Evolutionary conservation across 2,329 filamentous ascomycete species (phyloP).

Genomic region (Pseudogymnoascus sp.): DNA sequence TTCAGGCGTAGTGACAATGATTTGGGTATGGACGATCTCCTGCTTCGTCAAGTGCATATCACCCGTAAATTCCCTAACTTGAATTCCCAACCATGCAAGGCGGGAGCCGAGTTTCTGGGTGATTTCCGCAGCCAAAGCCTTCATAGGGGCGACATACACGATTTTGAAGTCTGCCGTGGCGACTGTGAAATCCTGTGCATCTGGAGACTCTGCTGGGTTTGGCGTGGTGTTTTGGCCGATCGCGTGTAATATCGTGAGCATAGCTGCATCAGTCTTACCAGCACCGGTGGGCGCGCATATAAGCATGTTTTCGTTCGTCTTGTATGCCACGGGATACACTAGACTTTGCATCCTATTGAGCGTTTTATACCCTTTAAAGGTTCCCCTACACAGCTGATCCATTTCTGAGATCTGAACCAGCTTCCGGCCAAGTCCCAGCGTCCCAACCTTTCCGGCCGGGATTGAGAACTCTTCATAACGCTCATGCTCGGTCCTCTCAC

Average conservation of each 20-base stretch:
- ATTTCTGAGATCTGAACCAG: slow-evolving; percentile 73
- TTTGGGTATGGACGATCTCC: slow-evolving; percentile 92
- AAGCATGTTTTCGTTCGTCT: slow-evolving; percentile 95
- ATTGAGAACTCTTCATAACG: slow-evolving; percentile 85
- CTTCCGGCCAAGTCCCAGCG: slow-evolving; percentile 63
- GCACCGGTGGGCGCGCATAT: slow-evolving; percentile 97
- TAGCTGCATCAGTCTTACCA: slow-evolving; percentile 94
- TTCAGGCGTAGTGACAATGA: slow-evolving; percentile 96
- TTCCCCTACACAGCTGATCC: slow-evolving; percentile 83
- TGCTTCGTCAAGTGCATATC: slow-evolving; percentile 98
- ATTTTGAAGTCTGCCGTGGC: slow-evolving; percentile 89
- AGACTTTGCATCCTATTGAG: slow-evolving; percentile 98
- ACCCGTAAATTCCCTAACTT: slow-evolving; percentile 88
- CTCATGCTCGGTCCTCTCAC: slow-evolving; percentile 57
- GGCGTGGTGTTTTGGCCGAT: slow-evolving; percentile 80
- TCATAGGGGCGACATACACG: slow-evolving; percentile 98
- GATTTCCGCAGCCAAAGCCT: slow-evolving; percentile 91
- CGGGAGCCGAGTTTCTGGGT: slow-evolving; percentile 90
- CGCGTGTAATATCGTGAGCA: slow-evolving; percentile 90
- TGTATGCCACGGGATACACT: slow-evolving; percentile 91
- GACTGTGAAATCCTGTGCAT: slow-evolving; percentile 74
- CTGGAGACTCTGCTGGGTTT: slow-evolving; percentile 66
- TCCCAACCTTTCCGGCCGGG: slow-evolving; percentile 74
- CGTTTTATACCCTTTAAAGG: slow-evolving; percentile 87
- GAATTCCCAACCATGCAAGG: slow-evolving; percentile 86